Conservation (phyloP, 805 yeast genomes). For the Barnettozyma wickerhamii region DNA sequence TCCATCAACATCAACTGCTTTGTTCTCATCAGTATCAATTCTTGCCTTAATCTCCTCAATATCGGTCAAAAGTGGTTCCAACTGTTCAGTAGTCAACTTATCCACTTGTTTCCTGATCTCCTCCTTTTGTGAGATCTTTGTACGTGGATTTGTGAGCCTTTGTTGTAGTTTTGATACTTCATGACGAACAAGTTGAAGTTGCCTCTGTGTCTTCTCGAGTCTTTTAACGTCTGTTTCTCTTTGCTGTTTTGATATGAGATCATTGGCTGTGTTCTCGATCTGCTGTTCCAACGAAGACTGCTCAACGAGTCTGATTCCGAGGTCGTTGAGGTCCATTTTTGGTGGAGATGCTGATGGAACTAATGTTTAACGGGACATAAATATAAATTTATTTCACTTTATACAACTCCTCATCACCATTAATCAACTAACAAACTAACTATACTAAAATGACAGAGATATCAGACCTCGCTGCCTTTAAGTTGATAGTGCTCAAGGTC, state of each 20-base stretch:
- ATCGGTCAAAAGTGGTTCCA: constrained; percentile 54
- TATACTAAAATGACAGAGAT: neutral
- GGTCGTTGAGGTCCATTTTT: constrained; percentile 2
- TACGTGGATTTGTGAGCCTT: constrained; percentile 45
- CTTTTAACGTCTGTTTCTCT: constrained; percentile 71
- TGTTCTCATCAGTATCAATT: constrained; percentile 26
- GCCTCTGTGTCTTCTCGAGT: constrained; percentile 58
- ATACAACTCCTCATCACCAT: too few species aligned
- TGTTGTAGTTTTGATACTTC: constrained; percentile 45
- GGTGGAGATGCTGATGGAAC: too few species aligned
- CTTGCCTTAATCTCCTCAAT: constrained; percentile 55
- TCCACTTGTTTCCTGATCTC: constrained; percentile 50
- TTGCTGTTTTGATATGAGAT: constrained; percentile 55
- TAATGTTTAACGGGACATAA: too few species aligned
- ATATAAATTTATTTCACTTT: too few species aligned
- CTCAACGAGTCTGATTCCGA: constrained; percentile 61
- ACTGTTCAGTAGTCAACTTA: constrained; percentile 44
- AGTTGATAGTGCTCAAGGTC: constrained; percentile 22
- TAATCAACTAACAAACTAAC: neutral
- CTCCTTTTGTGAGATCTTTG: constrained; percentile 63
- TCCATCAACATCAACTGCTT: constrained; percentile 11
- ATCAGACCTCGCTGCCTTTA: constrained; percentile 16
- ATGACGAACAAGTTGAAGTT: constrained; percentile 37
- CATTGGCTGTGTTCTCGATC: constrained; percentile 67
- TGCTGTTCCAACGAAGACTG: constrained; percentile 76